Base-by-base conservation (phyloP, 2,329 filamentous ascomycete species). In the Epichloe baconii region DNA sequence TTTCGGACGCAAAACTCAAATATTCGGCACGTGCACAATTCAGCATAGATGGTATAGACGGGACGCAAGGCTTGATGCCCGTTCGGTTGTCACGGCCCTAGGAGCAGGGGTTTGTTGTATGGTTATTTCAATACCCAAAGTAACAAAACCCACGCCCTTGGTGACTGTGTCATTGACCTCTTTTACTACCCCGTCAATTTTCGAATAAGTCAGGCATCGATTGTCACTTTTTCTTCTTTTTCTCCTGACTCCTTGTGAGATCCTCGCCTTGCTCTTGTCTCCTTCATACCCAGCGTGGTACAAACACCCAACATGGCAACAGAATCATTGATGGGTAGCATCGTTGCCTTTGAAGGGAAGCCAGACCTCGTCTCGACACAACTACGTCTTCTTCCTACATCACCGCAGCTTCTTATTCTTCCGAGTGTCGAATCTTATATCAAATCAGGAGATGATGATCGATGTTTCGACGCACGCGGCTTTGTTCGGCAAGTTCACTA, bases 261-360 rank as follows among this genome's bases (percentile, higher is more conserved):
- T 38, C 17, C 14, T 10, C 19, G 15, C 15, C 23, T 23, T 45
- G 15, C 15, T 41, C n/a, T 44, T 17, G 34, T 12, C 17, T 46
- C n/a, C 14, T 17, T 23, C 2, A 6, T 17, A 45, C 14, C 34
- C n/a, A 8, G 10, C 42, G n/a, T 36, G 11, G 35, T 44, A 12
- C 23, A 42, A 7, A 31, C 11, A 23, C 37, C 57, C 37, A 52
- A 51, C 44, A 51, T 53, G 41, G 51, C 59, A 53, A 56, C 58
- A 48, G 44, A 42, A 7, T 45, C 34, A n/a, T 42, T 54, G 35
- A 50, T 58, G 45, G 78, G 79, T 45, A 76, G 71, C 59, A 64
- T 83, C 49, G 70, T 84, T 49, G 78, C 79, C 54, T 73, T 84
- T 51, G 80, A 83, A 59, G 80, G 80, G 5, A 70, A 77, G 35